phyloP scores from a whole-genome alignment of 192 early-diverging fungal species.

The Radiomyces spectabilis region DNA sequence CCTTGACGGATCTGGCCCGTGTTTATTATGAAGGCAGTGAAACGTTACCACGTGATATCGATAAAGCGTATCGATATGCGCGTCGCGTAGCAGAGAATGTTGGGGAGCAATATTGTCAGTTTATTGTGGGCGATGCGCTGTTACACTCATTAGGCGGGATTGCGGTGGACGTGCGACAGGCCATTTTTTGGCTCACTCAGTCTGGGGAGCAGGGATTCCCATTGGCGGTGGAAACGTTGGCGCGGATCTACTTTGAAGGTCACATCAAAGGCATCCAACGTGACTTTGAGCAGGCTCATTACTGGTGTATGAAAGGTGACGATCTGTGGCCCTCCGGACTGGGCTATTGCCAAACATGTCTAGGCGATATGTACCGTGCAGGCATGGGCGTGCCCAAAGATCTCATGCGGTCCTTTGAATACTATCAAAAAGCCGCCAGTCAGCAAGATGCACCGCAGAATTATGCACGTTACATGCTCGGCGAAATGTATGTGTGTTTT shows the following conservation, averaged over 20 bases:
- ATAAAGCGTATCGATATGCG: conserved; percentile 22
- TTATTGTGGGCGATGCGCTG: conserved; percentile 20
- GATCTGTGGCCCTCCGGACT: conserved; percentile 28
- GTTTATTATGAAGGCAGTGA: conserved; percentile 24
- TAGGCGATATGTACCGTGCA: conserved; percentile 22
- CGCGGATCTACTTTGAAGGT: conserved; percentile 18
- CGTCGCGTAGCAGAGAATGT: conserved; percentile 14
- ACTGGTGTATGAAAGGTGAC: conserved; percentile 21
- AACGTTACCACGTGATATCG: conserved; percentile 5
- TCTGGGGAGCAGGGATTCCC: conserved; percentile 26
- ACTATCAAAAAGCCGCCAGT: conserved; percentile 28
- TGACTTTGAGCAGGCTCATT: conserved; percentile 13
- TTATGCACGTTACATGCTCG: conserved; percentile 24
- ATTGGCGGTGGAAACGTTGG: conserved; percentile 21
- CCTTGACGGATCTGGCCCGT: conserved; percentile 17
- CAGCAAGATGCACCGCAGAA: conserved; percentile 26
- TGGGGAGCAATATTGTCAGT: conserved; percentile 27
- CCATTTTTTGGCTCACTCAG: conserved; percentile 22
- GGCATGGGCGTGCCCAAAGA: conserved; percentile 21
- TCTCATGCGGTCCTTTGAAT: conserved; percentile 13
- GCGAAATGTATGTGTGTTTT: conserved; percentile 18
- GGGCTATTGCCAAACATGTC: conserved; percentile 25
- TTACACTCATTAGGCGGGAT: conserved; percentile 1
- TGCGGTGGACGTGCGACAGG: conserved; percentile 13
- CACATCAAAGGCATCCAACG: conserved; percentile 1